phyloP scores from a whole-genome alignment of 768 basidiomycete genomes.

The Baorangia bicolor region DNA sequence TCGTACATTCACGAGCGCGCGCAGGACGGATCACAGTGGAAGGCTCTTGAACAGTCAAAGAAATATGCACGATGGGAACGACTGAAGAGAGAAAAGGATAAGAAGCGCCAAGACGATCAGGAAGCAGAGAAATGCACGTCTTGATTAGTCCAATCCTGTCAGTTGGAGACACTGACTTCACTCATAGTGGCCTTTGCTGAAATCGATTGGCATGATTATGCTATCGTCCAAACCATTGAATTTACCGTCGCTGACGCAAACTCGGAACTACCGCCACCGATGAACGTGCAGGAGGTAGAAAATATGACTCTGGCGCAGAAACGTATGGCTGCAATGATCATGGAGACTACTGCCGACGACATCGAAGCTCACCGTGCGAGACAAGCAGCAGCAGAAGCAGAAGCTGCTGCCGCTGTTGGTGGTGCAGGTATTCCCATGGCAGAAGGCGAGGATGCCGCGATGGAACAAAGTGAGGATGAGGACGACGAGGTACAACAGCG shows the following conservation, averaged over 20 bases:
- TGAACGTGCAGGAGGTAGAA: conserved; percentile 92
- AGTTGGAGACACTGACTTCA: conserved; percentile 2
- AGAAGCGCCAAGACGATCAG: conserved; percentile 84
- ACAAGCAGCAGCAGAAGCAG: conserved; percentile 83
- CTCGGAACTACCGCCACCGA: conserved; percentile 93
- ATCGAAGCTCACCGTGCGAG: conserved; percentile 78
- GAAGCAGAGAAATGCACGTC: conserved; percentile 87
- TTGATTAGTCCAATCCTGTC: neutral
- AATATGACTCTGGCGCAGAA: conserved; percentile 97
- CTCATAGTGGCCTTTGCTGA: conserved; percentile 83
- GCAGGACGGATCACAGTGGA: conserved; percentile 69
- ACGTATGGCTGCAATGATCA: conserved; percentile 97
- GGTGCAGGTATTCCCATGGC: conserved; percentile 46
- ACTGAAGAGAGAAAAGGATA: conserved; percentile 78
- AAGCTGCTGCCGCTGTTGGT: conserved; percentile 78
- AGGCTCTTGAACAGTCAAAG: conserved; percentile 69
- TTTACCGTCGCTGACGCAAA: conserved; percentile 92
- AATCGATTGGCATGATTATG: conserved; percentile 99
- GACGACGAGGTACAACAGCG: conserved; percentile 64
- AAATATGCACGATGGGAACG: conserved; percentile 89
- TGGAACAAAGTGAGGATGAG: conserved; percentile 84
- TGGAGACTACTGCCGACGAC: conserved; percentile 90
- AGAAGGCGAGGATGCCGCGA: conserved; percentile 59
- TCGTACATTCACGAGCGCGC: conserved; percentile 69
- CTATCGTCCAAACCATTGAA: conserved; percentile 96